Percentiles rank a stretch among this genome's conserved stretches.
phyloP scores from a whole-genome alignment of 2,329 filamentous ascomycete genomes.

The Sporothrix curviconia region DNA sequence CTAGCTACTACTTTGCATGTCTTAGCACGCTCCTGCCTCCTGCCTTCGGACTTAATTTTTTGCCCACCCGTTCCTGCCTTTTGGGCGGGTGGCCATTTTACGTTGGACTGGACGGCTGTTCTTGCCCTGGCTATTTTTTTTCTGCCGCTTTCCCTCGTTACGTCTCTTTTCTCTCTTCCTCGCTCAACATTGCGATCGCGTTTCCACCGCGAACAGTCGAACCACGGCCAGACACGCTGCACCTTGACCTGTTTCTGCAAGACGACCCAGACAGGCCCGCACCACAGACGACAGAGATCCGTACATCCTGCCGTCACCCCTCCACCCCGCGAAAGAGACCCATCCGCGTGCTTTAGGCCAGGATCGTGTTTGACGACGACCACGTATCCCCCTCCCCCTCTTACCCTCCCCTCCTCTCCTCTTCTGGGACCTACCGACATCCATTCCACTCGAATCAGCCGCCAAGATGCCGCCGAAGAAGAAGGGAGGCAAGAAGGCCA shows the following conservation, averaged over 20 bases:
- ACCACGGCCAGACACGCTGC: no score
- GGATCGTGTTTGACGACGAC: no score
- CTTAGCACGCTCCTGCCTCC: not conserved
- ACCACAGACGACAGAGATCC: not conserved
- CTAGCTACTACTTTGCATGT: no score
- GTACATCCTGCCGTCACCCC: not conserved
- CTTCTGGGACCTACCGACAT: not conserved
- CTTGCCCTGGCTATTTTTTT: constrained; percentile 5
- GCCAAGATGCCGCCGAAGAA: constrained; percentile 74
- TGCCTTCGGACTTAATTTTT: constrained; percentile 16
- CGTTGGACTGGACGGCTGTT: not conserved
- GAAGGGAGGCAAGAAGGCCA: constrained; percentile 82
- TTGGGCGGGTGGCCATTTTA: not conserved
- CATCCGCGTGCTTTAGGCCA: no score
- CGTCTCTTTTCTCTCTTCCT: not conserved
- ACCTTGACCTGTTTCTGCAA: no score
- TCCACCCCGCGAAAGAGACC: not conserved
- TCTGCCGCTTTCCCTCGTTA: not conserved
- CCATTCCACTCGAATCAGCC: constrained; percentile 19
- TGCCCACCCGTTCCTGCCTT: constrained; percentile 11
- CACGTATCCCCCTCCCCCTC: not conserved
- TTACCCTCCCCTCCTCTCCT: not conserved
- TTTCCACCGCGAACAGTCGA: not conserved
- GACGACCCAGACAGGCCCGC: no score
- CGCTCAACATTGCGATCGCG: no score